Conservation (phyloP, 257 asterid genomes). For the Solanum sejunctum region DNA sequence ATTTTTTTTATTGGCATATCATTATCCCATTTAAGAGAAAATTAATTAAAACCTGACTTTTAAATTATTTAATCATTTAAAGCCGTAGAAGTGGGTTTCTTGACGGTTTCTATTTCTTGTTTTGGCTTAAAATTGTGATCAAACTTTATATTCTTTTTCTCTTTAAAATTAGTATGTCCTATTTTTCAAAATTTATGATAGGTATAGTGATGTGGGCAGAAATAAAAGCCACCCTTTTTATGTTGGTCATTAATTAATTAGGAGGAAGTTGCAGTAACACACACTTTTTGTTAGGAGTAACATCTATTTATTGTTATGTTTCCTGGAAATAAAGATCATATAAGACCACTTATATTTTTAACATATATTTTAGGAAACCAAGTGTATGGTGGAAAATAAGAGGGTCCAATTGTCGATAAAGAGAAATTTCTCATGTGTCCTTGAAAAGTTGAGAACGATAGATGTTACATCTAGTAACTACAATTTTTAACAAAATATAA, state of each 20-base stretch:
- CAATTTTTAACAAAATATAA: no score
- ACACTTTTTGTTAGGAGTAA: neutral
- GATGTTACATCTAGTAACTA: neutral
- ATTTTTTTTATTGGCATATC: no score
- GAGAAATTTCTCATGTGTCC: neutral
- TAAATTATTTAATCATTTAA: neutral
- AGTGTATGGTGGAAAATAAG: neutral
- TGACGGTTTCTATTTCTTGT: neutral
- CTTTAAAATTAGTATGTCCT: neutral
- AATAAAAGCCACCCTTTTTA: neutral
- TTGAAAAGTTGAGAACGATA: neutral
- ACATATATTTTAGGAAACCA: neutral
- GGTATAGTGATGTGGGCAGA: neutral
- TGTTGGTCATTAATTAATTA: neutral
- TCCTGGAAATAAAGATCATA: neutral
- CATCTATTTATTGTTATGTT: no score
- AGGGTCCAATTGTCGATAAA: neutral
- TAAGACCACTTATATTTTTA: neutral
- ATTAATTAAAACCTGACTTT: no score
- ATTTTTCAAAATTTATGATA: neutral
- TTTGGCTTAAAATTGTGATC: neutral
- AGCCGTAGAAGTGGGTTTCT: neutral
- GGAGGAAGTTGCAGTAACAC: neutral
- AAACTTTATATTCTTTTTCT: neutral
- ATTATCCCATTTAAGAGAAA: no score